Evolutionary conservation across 2,329 filamentous ascomycete genomes (phyloP).

Genomic region (Acrocalymma vagum): DNA sequence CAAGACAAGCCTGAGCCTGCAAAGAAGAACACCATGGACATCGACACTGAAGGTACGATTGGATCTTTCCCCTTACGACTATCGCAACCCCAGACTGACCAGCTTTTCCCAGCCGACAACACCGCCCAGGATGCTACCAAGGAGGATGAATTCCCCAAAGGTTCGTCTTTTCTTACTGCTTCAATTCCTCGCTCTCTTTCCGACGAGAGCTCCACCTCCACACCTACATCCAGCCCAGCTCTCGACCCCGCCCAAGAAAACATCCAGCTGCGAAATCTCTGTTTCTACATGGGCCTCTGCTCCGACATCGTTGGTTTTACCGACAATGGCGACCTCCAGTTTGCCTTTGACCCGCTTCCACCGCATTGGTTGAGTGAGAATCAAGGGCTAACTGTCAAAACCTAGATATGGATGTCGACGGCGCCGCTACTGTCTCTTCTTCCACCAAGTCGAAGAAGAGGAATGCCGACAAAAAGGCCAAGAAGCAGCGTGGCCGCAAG

Average conservation of each 20-base stretch:
- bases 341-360: conserved; percentile 48
- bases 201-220: conserved; percentile 13
- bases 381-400: conserved; percentile 42
- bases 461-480: conserved; percentile 42
- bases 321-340: conserved; percentile 39
- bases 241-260: conserved; percentile 22
- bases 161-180: conserved; percentile 41
- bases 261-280: conserved; percentile 41
- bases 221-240: no score
- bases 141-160: conserved; percentile 38
- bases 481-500: conserved; percentile 48
- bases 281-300: conserved; percentile 48
- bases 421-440: conserved; percentile 20
- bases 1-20: conserved; percentile 70
- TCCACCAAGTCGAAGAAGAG: conserved; percentile 39
- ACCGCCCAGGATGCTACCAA: conserved; percentile 25
- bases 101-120: conserved; percentile 12
- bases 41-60: conserved; percentile 52
- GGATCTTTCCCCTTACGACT: no score
- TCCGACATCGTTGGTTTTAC: conserved; percentile 51
- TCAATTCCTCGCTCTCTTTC: conserved; percentile 35
- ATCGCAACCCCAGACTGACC: conserved; percentile 1
- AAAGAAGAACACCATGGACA: conserved; percentile 53
- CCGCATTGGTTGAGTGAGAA: conserved; percentile 37
- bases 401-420: conserved; percentile 52